Conservation (phyloP, 805 yeast species). For the Teunomyces aglyptinius region DNA sequence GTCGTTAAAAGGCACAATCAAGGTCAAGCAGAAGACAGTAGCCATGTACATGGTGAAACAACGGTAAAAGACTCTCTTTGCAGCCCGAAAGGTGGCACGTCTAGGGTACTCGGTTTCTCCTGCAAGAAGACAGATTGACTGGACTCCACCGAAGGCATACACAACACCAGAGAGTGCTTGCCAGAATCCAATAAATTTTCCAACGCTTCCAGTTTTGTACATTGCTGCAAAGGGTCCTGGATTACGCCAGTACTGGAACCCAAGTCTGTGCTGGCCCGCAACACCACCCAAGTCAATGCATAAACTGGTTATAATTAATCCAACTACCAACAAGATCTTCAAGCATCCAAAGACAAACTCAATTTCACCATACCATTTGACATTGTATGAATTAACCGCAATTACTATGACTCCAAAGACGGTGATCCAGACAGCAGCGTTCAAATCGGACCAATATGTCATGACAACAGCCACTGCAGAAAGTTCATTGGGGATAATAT, state of each 20-base stretch:
- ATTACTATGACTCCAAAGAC: slow-evolving; percentile 38
- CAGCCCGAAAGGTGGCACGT: slow-evolving; percentile 27
- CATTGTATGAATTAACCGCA: slow-evolving; percentile 34
- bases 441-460: slow-evolving; percentile 44
- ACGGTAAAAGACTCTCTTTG: slow-evolving; percentile 28
- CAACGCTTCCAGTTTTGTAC: slow-evolving; percentile 8
- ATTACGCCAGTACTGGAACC: slow-evolving; percentile 41
- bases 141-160: slow-evolving; percentile 34
- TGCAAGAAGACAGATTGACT: slow-evolving; percentile 20
- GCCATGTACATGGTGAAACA: slow-evolving; percentile 25
- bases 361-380: slow-evolving; percentile 36
- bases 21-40: slow-evolving; percentile 16
- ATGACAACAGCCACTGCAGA: slow-evolving; percentile 48
- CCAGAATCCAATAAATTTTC: slow-evolving; percentile 29
- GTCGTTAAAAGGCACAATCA: slow-evolving; percentile 33
- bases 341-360: slow-evolving; percentile 26
- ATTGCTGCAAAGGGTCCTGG: slow-evolving; percentile 33
- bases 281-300: slow-evolving; percentile 27
- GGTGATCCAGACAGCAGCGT: slow-evolving; percentile 46
- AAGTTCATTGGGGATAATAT: slow-evolving; percentile 39
- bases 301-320: slow-evolving; percentile 19
- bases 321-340: slow-evolving; percentile 22
- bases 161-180: slow-evolving; percentile 38
- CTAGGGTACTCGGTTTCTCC: slow-evolving; percentile 37
- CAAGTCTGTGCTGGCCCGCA: slow-evolving; percentile 20